Percentiles rank a stretch among this genome's conserved stretches.
Evolutionary conservation across 352 stramenopile genomes (phyloP).

Genomic region (Elongisporangium anandrum): DNA sequence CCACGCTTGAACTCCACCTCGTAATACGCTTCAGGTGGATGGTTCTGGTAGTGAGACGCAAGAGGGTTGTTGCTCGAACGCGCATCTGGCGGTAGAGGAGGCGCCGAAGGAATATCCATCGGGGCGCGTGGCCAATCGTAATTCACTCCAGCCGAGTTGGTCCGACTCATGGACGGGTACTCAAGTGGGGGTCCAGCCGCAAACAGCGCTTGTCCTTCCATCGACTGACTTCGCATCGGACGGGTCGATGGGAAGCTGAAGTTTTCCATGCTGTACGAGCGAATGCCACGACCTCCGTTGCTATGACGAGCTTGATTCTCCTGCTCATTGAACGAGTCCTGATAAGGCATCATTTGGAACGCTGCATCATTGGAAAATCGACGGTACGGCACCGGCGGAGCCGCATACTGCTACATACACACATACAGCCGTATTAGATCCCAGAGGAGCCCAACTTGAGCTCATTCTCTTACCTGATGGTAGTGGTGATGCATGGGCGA

Average conservation of each 20-base stretch:
- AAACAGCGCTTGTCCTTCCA: slow-evolving; percentile 68
- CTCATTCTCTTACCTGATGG: slow-evolving; percentile 29
- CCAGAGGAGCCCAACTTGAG: slow-evolving; percentile 1
- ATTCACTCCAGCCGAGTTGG: slow-evolving; percentile 47
- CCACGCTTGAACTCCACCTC: slow-evolving; percentile 96
- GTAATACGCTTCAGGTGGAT: slow-evolving; percentile 84
- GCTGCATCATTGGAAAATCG: slow-evolving; percentile 75
- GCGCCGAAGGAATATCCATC: slow-evolving; percentile 32
- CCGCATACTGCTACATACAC: slow-evolving; percentile 21
- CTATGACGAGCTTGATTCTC: slow-evolving; percentile 46
- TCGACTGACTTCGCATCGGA: slow-evolving; percentile 66
- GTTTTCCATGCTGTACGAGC: slow-evolving; percentile 79
- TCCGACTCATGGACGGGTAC: slow-evolving; percentile 55
- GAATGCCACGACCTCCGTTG: slow-evolving; percentile 39
- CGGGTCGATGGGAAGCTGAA: slow-evolving; percentile 44
- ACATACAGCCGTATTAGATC: not conserved
- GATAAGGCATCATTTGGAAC: slow-evolving; percentile 37
- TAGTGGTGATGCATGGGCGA: slow-evolving; percentile 61
- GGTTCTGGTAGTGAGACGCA: slow-evolving; percentile 36
- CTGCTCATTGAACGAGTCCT: slow-evolving; percentile 51
- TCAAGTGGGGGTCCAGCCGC: slow-evolving; percentile 33
- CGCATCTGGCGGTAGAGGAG: slow-evolving; percentile 60
- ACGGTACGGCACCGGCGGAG: slow-evolving; percentile 51
- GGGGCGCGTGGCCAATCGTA: slow-evolving; percentile 64
- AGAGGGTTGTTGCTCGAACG: slow-evolving; percentile 11